These are phyloP conservation scores for Exophiala aquamarina DNA, from an alignment of 2,329 filamentous ascomycete genomes.

Conservation along the genomic window DNA sequence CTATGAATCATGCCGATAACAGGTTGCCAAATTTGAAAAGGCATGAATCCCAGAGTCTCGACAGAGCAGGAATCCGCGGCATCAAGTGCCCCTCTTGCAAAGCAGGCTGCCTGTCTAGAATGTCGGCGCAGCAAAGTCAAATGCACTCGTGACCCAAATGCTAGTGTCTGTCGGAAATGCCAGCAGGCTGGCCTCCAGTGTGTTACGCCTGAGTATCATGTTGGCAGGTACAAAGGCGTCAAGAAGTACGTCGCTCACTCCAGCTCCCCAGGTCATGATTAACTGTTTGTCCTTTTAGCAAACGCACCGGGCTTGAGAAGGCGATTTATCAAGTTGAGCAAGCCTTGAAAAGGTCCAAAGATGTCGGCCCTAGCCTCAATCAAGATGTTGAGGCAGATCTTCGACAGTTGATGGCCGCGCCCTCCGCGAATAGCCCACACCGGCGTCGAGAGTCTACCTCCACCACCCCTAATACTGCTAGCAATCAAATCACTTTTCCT, in stretches of 20 bases:
- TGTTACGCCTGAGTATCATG: conserved; percentile 69
- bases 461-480: not conserved
- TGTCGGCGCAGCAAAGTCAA: conserved; percentile 69
- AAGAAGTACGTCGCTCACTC: conserved; percentile 61
- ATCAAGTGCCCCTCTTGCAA: conserved; percentile 14
- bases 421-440: conserved; percentile 40
- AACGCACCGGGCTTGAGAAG: conserved; percentile 72
- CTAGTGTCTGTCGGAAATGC: conserved; percentile 62
- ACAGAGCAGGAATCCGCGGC: conserved; percentile 11
- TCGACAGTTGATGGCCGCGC: conserved; percentile 52
- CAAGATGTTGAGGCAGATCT: conserved; percentile 48
- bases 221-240: conserved; percentile 72
- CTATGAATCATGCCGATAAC: no score
- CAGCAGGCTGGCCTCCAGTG: conserved; percentile 60
- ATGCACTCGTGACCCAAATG: conserved; percentile 58
- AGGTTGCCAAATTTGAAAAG: conserved; percentile 1
- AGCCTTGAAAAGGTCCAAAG: conserved; percentile 59
- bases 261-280: not conserved
- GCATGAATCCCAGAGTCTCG: conserved; percentile 20
- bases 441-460: conserved; percentile 11
- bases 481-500: conserved; percentile 6
- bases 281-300: conserved; percentile 48
- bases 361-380: conserved; percentile 43
- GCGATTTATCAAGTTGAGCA: conserved; percentile 73
- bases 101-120: conserved; percentile 50